These are phyloP conservation scores for Penicillium sp. DNA, from an alignment of 2,329 filamentous ascomycete genomes.

Conservation along the genomic window DNA sequence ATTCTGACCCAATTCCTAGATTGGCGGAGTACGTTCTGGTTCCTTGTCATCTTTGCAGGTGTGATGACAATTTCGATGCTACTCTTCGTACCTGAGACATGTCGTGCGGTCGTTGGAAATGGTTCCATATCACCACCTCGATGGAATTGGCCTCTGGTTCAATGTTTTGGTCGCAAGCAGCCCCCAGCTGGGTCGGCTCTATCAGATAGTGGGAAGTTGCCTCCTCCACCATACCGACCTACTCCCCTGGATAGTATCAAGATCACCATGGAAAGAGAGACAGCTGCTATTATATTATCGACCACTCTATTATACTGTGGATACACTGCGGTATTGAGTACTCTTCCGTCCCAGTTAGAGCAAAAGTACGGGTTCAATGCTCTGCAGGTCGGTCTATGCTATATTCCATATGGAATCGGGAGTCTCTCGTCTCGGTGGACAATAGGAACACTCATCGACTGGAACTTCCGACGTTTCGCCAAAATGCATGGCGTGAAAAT, in stretches of 20 bases:
- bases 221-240: background rate
- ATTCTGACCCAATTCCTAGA: constrained; percentile 7
- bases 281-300: background rate
- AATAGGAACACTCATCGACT: constrained; percentile 17
- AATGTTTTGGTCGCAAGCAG: background rate
- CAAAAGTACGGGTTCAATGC: constrained; percentile 35
- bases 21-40: constrained; percentile 12
- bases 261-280: background rate
- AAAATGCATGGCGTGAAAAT: constrained; percentile 7
- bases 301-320: background rate
- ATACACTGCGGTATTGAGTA: background rate
- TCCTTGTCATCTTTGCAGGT: constrained; percentile 18
- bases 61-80: constrained; percentile 23
- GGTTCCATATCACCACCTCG: background rate
- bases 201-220: background rate
- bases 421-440: constrained; percentile 25
- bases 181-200: background rate
- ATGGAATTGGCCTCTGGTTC: background rate
- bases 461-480: constrained; percentile 14
- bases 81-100: background rate
- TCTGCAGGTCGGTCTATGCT: constrained; percentile 24
- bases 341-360: constrained; percentile 32
- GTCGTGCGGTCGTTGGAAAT: background rate
- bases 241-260: background rate
- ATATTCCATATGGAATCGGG: constrained; percentile 30